Percentiles rank a stretch among this genome's conserved stretches.
Evolutionary conservation across 2,329 filamentous ascomycete genomes (phyloP).

Genomic region (Aspergillus awamori): DNA sequence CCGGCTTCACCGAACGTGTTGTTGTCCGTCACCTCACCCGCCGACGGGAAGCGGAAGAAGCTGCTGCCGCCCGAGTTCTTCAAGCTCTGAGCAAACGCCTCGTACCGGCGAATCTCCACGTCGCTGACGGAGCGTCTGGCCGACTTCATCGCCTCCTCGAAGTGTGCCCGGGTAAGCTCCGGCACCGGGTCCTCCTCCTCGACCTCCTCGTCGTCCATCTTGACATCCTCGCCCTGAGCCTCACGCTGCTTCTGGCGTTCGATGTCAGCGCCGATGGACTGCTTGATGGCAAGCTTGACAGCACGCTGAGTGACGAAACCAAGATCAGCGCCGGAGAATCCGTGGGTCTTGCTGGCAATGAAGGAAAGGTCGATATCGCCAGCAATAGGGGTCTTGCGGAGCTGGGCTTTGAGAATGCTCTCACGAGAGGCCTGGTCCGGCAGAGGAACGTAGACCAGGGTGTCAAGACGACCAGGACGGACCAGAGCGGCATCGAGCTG

Average conservation of each 20-base stretch:
- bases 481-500: slow-evolving; percentile 97
- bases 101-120: slow-evolving; percentile 96
- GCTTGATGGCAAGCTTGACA: slow-evolving; percentile 99
- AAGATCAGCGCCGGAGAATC: slow-evolving; percentile 99
- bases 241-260: slow-evolving; percentile 88
- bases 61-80: slow-evolving; percentile 95
- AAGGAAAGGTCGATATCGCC: slow-evolving; percentile 83
- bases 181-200: slow-evolving; percentile 85
- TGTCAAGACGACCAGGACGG: slow-evolving; percentile 98
- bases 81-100: slow-evolving; percentile 98
- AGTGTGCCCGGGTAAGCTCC: slow-evolving; percentile 92
- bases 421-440: slow-evolving; percentile 89
- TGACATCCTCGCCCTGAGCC: slow-evolving; percentile 72
- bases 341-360: slow-evolving; percentile 96
- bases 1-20: slow-evolving; percentile 78
- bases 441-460: slow-evolving; percentile 95
- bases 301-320: slow-evolving; percentile 98
- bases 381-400: slow-evolving; percentile 95
- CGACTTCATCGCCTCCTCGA: slow-evolving; percentile 97
- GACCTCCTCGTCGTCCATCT: slow-evolving; percentile 70
- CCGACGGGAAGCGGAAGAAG: slow-evolving; percentile 93
- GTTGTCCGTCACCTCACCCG: slow-evolving; percentile 58
- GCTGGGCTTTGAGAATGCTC: slow-evolving; percentile 89
- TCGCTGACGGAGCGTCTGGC: slow-evolving; percentile 93
- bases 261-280: slow-evolving; percentile 86